Evolutionary conservation across 176 grass and related monocot species (phyloP), one percentile per base, ranked within the genome.

Genomic region (Oryza rufipogon): DNA sequence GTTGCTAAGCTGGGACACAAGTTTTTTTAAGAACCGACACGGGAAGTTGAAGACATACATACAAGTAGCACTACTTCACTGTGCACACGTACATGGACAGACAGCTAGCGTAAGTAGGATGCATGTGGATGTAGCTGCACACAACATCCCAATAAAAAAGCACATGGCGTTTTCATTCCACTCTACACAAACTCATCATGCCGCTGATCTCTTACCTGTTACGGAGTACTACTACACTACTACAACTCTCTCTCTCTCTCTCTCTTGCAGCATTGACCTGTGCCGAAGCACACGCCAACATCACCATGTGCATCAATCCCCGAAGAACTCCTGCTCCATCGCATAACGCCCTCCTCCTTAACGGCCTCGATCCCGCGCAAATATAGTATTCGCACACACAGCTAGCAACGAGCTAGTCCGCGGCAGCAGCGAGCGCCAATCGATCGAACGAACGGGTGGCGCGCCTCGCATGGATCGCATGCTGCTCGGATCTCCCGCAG

Each of bases 401-500:
- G 69, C 61, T 38, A 60, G 46, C 75, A 9, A 63, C 42, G 2
- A 44, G 30, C 30, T 32, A 32, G 80, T 82, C 80, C 71, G 6
- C 52, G 58, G 17, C 52, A 82, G 80, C 32, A 12, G 66, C 66
- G n/a, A 19, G 66, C 66, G n/a, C 56, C 7, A 44, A 66, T 86
- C 84, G 48, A 58, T 2, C 84, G 48, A 58, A 7, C 84, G 17
- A 54, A 19, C 51, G 5, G 5, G 17, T 20, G 4, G 45, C 11
- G 45, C 45, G 48, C 39, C 69, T 39, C 52, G 32, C 49, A 16
- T 72, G 68, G 68, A 88, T 84, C 86, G 63, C 15, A 25, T 38
- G 80, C 68, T 28, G 80, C 68, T 61, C 76, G 39, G 76, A 89
- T 89, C 87, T 89, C 87, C 68, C 81, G 68, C 68, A 0, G 75